These are phyloP conservation scores for Plasmodium malariae DNA, from an alignment of 169 alveolate genomes.

Conservation along the genomic window DNA sequence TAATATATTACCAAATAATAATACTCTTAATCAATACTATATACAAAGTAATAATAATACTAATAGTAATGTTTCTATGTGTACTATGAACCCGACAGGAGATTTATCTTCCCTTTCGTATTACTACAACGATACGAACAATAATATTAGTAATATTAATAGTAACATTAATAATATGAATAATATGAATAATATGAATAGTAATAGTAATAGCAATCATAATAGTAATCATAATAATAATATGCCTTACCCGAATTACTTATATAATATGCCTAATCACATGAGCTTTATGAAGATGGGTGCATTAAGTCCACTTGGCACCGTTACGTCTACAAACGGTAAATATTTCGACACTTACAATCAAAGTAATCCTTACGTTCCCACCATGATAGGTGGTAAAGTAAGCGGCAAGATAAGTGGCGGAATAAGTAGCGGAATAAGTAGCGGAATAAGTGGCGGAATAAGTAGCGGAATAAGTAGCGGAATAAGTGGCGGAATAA, in stretches of 20 bases:
- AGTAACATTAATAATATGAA: too few species aligned
- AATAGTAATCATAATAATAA: background rate
- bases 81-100: background rate
- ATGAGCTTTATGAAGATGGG: background rate
- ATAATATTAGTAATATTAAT: too few species aligned
- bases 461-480: too few species aligned
- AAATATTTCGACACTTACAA: background rate
- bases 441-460: too few species aligned
- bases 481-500: too few species aligned
- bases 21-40: background rate
- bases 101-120: conserved; percentile 15
- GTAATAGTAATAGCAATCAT: too few species aligned
- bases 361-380: background rate
- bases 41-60: too few species aligned
- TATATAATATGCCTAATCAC: conserved; percentile 13
- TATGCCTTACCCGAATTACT: background rate
- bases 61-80: conserved; percentile 6
- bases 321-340: background rate
- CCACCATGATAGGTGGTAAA: too few species aligned
- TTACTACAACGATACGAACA: background rate
- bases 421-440: too few species aligned
- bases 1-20: conserved; percentile 6
- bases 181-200: too few species aligned
- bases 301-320: background rate
- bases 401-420: too few species aligned